phyloP scores from a whole-genome alignment of 1,284 basidiomycete genomes.

The Meripilus lineatus region DNA sequence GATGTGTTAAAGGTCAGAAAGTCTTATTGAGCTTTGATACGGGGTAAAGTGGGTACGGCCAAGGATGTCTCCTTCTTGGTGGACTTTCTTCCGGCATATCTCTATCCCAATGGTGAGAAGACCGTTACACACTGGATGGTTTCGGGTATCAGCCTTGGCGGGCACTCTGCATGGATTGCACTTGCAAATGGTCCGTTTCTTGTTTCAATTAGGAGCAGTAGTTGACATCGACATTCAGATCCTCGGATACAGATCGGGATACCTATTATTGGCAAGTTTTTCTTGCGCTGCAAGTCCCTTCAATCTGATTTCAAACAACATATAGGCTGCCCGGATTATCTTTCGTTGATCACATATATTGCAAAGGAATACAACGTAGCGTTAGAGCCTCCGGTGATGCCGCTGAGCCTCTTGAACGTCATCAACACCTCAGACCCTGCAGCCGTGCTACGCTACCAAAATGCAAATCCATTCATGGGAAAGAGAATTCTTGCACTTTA shows the following conservation, averaged over 20 bases:
- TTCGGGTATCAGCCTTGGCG: slow-evolving; percentile 72
- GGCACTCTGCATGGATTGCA: slow-evolving; percentile 73
- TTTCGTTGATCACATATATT: slow-evolving; percentile 54
- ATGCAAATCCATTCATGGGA: slow-evolving; percentile 54
- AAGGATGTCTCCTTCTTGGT: slow-evolving; percentile 78
- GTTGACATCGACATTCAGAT: slow-evolving; percentile 40
- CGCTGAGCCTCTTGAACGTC: slow-evolving; percentile 44
- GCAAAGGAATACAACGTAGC: slow-evolving; percentile 42
- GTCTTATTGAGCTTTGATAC: not conserved
- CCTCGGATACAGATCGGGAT: slow-evolving; percentile 67
- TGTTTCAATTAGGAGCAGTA: not conserved
- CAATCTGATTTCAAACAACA: not conserved
- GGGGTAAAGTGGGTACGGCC: slow-evolving; percentile 53
- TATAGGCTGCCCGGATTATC: slow-evolving; percentile 46
- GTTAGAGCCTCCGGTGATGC: slow-evolving; percentile 54
- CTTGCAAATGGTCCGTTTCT: slow-evolving; percentile 33
- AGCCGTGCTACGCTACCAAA: slow-evolving; percentile 31
- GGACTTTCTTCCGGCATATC: slow-evolving; percentile 72
- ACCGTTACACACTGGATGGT: slow-evolving; percentile 65
- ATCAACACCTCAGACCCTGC: slow-evolving; percentile 44
- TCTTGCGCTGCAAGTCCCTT: not conserved
- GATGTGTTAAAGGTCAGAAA: not conserved
- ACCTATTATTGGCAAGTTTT: slow-evolving; percentile 57
- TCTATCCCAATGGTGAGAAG: slow-evolving; percentile 72
- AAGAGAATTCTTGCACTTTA: slow-evolving; percentile 70